Conservation (phyloP, 2,329 filamentous ascomycete species). For the Calonectria honghensis region DNA sequence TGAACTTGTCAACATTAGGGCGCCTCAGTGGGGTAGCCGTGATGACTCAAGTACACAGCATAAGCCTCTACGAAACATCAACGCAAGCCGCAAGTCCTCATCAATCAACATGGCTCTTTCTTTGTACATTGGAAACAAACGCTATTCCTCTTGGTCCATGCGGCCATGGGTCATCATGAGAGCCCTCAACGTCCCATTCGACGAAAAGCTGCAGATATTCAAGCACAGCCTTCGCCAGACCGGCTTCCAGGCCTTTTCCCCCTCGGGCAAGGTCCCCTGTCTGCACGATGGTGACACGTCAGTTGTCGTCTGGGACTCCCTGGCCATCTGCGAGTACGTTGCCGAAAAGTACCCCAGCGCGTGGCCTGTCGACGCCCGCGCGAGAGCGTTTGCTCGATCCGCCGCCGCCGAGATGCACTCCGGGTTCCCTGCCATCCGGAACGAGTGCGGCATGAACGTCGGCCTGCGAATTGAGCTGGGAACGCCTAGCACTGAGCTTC, state of each 20-base stretch:
- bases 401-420: constrained; percentile 70
- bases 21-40: constrained; percentile 4
- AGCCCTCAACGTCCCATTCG: constrained; percentile 65
- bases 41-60: not conserved
- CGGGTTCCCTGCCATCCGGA: constrained; percentile 63
- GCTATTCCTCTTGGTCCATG: constrained; percentile 69
- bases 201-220: constrained; percentile 62
- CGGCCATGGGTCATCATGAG: constrained; percentile 67
- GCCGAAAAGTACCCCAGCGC: constrained; percentile 65
- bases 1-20: constrained; percentile 21
- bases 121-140: constrained; percentile 66
- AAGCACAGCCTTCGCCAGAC: constrained; percentile 56
- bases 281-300: constrained; percentile 57
- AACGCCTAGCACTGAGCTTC: constrained; percentile 55
- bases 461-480: constrained; percentile 61
- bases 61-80: not conserved
- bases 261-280: constrained; percentile 64
- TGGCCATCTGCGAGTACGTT: constrained; percentile 69
- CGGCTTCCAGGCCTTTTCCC: constrained; percentile 63
- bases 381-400: constrained; percentile 65
- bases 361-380: constrained; percentile 63
- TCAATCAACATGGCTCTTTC: constrained; percentile 58
- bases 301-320: constrained; percentile 66
- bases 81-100: not conserved
- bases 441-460: constrained; percentile 66